Evolutionary conservation across 2,329 filamentous ascomycete genomes (phyloP), one percentile per base, ranked within the genome.

Genomic region (Neoscytalidium dimidiatum): DNA sequence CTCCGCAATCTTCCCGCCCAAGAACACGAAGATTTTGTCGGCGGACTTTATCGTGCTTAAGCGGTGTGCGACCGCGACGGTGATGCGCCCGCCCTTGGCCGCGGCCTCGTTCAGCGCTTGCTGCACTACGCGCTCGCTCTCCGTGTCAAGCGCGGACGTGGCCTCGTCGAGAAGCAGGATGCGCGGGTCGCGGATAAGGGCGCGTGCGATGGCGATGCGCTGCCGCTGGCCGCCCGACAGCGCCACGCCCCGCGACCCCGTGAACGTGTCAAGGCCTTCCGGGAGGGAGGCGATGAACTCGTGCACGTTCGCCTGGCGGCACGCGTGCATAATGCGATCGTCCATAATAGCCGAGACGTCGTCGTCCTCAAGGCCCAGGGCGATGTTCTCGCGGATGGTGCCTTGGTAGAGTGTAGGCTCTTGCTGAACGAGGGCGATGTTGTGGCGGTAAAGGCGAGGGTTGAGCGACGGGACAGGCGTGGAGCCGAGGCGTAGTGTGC

Each of bases 71-170:
- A 81, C 76, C 1, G 77, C 77, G 21, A 82, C 72, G 48, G 77
- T 80, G 0, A 77, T 81, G 8, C 79, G 68, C 6, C 70, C 72
- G 7, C 85, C 35, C 17, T 35, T 7, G 13, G 13, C 23, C 69
- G 73, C 46, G 81, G 81, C 79, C 21, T 73, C 68, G 49, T 92
- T 88, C 71, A 94, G 87, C 0, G 90, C 90, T 0, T 80, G 81
- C 75, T 94, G 88, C 9, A 92, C 87, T 0, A 88, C 78, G 67
- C 85, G 85, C 72, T 92, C 90, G 0, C 84, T 87, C 70, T 89
- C 84, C 0, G 87, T 87, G 68, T 92, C 89, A 0, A 92, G 80
- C 60, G 80, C 83, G 1, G 79, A 82, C 0, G 86, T 88, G 3
- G 86, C 85, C 72, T 88, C 86, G 62, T 89, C 86, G 0, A 89